These are phyloP conservation scores for Hebeloma cylindrosporum DNA, from an alignment of 768 basidiomycete genomes.

Conservation along the genomic window DNA sequence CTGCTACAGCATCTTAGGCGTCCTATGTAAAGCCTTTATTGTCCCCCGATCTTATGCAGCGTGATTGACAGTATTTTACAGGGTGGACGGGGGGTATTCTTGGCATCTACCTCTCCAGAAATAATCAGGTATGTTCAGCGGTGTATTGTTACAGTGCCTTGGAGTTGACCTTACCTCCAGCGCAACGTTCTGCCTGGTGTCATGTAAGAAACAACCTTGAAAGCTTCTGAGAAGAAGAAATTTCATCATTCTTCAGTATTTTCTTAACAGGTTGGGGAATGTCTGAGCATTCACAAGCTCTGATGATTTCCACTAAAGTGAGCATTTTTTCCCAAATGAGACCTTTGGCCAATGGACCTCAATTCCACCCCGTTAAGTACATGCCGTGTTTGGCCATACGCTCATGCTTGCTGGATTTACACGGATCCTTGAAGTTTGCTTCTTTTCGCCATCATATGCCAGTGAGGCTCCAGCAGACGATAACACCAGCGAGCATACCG, in stretches of 20 bases:
- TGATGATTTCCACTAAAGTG: conserved; percentile 84
- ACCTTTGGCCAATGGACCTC: neutral
- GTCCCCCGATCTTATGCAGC: neutral
- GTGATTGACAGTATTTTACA: conserved; percentile 25
- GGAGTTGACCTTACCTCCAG: conserved; percentile 29
- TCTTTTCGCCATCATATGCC: conserved; percentile 44
- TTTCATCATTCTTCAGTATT: conserved; percentile 47
- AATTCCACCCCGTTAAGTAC: conserved; percentile 50
- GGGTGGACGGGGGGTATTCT: conserved; percentile 95
- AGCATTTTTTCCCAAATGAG: neutral
- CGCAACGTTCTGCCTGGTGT: conserved; percentile 79
- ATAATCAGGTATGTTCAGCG: conserved; percentile 58
- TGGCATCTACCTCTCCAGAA: conserved; percentile 78
- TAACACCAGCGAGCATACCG: conserved; percentile 64
- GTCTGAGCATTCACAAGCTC: conserved; percentile 83
- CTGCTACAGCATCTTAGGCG: conserved; percentile 58
- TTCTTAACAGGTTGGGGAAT: conserved; percentile 94
- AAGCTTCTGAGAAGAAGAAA: neutral
- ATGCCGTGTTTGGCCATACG: conserved; percentile 80
- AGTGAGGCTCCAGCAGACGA: conserved; percentile 44
- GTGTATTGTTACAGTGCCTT: conserved; percentile 4
- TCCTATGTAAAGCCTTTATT: conserved; percentile 53
- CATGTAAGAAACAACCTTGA: conserved; percentile 50
- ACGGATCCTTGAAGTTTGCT: conserved; percentile 83
- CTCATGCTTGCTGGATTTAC: conserved; percentile 81